Base-by-base conservation (phyloP, 306 rosid genomes). In the Comarum palustre region DNA sequence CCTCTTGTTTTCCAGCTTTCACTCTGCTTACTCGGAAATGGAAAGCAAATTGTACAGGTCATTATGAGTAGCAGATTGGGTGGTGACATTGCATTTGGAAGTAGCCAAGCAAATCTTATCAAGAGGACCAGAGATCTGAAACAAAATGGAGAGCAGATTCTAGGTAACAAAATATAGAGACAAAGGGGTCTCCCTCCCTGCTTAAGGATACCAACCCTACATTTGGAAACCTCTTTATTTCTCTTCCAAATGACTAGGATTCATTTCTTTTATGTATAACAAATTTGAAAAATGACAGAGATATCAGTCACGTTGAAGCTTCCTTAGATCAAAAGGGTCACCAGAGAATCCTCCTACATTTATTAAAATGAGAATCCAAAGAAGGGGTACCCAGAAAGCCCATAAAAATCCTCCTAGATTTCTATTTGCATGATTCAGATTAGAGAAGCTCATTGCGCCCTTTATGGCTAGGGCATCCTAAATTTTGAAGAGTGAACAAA, bases 61-160 rank as follows among this genome's bases (percentile, higher is more conserved):
- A 60, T 27, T 27, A 24, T 42, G 52, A 42, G 70, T 27, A 14
- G 55, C 25, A 68, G 39, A 46, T 68, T 29, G 61, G 76, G 50
- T 29, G 34, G 57, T 71, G 59, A 52, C 41, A 27, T 22, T 15
- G 15, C 34, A 20, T 31, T 20, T 24, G 32, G 22, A 41, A 58
- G 52, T 32, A 8, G 69, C 41, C 63, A 72, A 45, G 60, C 72
- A 77, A 77, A 77, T 77, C 74, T 54, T 29, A 59, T 59, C 41
- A 11, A 27, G 38, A 59, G 67, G 36, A 34, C 8, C 39, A 27
- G 38, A 59, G 67, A 62, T 62, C 3, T 62, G 45, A 62, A 47
- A 24, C 65, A 15, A 58, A 66, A 57, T 34, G 67, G 52, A 47
- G 75, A 64, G 71, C 48, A 73, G 61, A 55, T 54, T 64, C 73